phyloP scores from a whole-genome alignment of 2,329 filamentous ascomycete species.

The Fusarium sp. region DNA sequence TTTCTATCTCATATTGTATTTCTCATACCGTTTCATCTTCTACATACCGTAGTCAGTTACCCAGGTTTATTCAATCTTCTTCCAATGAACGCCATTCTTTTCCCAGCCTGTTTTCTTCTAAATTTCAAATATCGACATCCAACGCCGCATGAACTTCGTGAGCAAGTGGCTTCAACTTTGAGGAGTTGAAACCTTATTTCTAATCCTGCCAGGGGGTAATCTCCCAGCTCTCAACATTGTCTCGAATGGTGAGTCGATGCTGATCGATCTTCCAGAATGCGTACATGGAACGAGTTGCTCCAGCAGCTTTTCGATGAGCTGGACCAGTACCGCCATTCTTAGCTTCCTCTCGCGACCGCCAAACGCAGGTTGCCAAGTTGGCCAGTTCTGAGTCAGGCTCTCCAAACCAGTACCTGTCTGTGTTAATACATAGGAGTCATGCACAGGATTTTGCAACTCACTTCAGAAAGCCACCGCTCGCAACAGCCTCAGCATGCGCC shows the following conservation, averaged over 20 bases:
- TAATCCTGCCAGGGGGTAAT: constrained; percentile 68
- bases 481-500: constrained; percentile 83
- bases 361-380: constrained; percentile 86
- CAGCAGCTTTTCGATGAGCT: constrained; percentile 74
- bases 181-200: not conserved
- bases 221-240: constrained; percentile 74
- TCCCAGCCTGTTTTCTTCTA: not conserved
- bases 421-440: constrained; percentile 34
- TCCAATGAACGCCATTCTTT: constrained; percentile 28
- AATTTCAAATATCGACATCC: not conserved
- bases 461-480: constrained; percentile 86
- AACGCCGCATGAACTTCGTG: constrained; percentile 6
- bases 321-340: constrained; percentile 69
- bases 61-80: not conserved
- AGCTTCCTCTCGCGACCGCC: constrained; percentile 72
- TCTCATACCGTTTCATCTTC: constrained; percentile 17
- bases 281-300: constrained; percentile 72
- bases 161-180: not conserved
- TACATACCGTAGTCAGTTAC: constrained; percentile 8
- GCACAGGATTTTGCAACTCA: constrained; percentile 52
- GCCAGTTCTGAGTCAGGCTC: constrained; percentile 74
- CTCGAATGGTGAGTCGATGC: constrained; percentile 75
- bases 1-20: constrained; percentile 19
- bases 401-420: constrained; percentile 85
- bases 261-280: constrained; percentile 79